Conservation (phyloP, 805 yeast genomes). For the Candida krabiensis region DNA sequence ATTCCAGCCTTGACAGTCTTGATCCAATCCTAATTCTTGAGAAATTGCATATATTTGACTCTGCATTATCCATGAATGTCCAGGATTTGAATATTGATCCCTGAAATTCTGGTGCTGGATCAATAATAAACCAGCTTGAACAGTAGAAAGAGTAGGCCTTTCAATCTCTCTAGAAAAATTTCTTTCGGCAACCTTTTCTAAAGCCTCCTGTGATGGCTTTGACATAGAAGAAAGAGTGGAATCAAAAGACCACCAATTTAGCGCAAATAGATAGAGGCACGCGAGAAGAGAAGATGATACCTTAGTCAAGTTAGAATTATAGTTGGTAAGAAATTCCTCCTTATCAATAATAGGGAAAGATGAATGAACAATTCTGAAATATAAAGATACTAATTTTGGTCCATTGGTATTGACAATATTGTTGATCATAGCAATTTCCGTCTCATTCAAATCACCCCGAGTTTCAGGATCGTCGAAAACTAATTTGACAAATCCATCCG, state of each 20-base stretch:
- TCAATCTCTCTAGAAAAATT: constrained; percentile 10
- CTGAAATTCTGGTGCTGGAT: constrained; percentile 26
- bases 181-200: constrained; percentile 27
- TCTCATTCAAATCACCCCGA: not conserved
- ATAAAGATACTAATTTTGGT: constrained; percentile 56
- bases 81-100: constrained; percentile 38
- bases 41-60: constrained; percentile 33
- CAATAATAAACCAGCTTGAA: constrained; percentile 35
- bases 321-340: constrained; percentile 75
- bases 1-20: constrained; percentile 47
- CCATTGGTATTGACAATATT: constrained; percentile 77
- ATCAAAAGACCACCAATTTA: constrained; percentile 68
- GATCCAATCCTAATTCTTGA: constrained; percentile 48
- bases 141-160: constrained; percentile 22
- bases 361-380: constrained; percentile 77
- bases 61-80: constrained; percentile 31
- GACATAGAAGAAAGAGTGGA: constrained; percentile 8
- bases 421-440: constrained; percentile 61
- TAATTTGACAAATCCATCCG: constrained; percentile 9
- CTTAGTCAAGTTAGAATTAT: constrained; percentile 73
- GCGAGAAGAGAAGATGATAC: constrained; percentile 80
- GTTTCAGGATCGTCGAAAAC: not conserved
- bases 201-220: constrained; percentile 14
- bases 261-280: constrained; percentile 74
- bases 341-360: constrained; percentile 81